Conservation (phyloP, 164 flowering plant species). For the Vitis cinerea region DNA sequence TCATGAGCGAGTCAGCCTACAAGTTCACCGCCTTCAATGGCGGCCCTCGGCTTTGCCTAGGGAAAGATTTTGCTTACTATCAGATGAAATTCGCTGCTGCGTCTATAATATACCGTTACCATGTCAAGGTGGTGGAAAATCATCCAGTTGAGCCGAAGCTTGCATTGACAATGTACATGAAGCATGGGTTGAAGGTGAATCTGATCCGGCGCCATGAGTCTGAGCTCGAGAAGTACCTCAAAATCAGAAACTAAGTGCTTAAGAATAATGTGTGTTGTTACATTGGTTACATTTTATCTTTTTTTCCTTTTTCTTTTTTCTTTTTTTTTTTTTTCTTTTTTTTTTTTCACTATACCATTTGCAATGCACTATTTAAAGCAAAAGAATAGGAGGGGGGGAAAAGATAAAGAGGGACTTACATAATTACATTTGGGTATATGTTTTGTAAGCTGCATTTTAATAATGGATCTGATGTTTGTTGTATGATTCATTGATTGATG, state of each 20-base stretch:
- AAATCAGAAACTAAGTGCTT: not conserved
- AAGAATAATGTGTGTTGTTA: too few relatives aligned
- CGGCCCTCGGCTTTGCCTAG: slow-evolving; percentile 92
- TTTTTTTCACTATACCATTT: too few relatives aligned
- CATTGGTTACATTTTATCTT: too few relatives aligned
- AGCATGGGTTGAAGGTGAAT: slow-evolving; percentile 77
- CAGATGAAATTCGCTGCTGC: slow-evolving; percentile 92
- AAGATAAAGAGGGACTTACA: not conserved
- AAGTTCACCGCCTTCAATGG: slow-evolving; percentile 94
- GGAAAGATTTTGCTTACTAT: slow-evolving; percentile 88
- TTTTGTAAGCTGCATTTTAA: not conserved
- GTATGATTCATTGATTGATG: not conserved
- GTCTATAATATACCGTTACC: slow-evolving; percentile 61
- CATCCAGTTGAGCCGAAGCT: slow-evolving; percentile 77
- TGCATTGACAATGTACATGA: slow-evolving; percentile 93
- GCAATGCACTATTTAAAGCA: not conserved
- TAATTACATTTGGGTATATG: not conserved
- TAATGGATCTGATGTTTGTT: not conserved
- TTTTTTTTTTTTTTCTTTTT: too few relatives aligned
- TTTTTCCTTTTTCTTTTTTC: too few relatives aligned
- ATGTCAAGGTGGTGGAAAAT: slow-evolving; percentile 58
- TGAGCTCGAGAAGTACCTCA: slow-evolving; percentile 25
- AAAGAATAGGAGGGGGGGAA: not conserved
- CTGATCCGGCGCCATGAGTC: slow-evolving; percentile 44
- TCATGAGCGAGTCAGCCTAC: slow-evolving; percentile 86